Evolutionary conservation across 495 filamentous ascomycete genomes (phyloP).

Genomic region (Oidiodendron maius): DNA sequence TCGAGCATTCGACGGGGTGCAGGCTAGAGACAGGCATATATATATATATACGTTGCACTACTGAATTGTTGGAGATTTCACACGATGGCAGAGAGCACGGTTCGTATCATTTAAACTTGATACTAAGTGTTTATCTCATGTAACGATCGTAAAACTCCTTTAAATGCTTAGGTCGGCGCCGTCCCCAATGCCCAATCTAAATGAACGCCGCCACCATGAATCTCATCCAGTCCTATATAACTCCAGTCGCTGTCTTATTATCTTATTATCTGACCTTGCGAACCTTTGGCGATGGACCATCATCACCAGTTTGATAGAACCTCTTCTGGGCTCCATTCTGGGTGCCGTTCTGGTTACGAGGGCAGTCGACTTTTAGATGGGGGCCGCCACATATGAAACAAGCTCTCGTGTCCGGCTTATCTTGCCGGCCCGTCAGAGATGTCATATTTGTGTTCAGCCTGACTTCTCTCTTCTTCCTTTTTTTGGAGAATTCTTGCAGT

Average conservation of each 20-base stretch:
- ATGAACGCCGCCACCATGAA: no score
- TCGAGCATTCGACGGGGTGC: no score
- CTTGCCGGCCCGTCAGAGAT: conserved; percentile 36
- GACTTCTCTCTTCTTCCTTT: conserved; percentile 50
- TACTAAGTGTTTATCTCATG: no score
- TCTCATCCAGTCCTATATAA: no score
- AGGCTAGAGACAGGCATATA: no score
- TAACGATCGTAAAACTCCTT: background rate
- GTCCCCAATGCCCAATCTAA: background rate
- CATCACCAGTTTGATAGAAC: conserved; percentile 11
- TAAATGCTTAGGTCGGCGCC: background rate
- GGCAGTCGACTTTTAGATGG: conserved; percentile 36
- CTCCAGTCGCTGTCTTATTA: background rate
- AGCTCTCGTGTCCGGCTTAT: conserved; percentile 9
- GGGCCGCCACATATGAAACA: conserved; percentile 38
- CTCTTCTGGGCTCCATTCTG: no score
- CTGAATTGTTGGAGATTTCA: no score
- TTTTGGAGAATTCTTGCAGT: conserved; percentile 39
- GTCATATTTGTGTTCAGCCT: conserved; percentile 46
- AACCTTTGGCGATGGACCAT: conserved; percentile 9
- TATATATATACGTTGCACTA: no score
- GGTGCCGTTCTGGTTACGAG: conserved; percentile 13
- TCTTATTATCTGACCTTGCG: conserved; percentile 6
- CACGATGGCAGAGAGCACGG: no score
- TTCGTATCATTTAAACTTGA: no score